These are phyloP conservation scores for Coniferiporia sulphurascens DNA, from an alignment of 1,284 basidiomycete genomes.

Conservation along the genomic window DNA sequence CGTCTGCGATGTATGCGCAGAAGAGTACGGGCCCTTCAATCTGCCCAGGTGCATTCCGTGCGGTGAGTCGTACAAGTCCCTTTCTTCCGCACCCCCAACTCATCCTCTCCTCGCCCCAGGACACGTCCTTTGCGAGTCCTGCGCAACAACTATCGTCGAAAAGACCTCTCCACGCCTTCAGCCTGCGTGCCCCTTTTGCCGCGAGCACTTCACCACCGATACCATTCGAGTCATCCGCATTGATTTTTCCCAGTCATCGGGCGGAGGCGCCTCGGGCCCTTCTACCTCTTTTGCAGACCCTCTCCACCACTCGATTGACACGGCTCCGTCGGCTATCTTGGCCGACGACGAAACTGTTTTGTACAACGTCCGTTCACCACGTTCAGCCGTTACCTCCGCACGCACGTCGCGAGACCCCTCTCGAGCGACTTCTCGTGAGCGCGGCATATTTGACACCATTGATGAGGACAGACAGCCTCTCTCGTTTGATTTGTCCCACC, in stretches of 20 bases:
- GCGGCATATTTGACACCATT: conserved; percentile 10
- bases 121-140: conserved; percentile 69
- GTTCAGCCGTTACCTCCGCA: conserved; percentile 10
- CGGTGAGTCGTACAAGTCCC: conserved; percentile 39
- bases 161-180: conserved; percentile 62
- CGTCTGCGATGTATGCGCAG: conserved; percentile 80
- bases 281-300: not conserved
- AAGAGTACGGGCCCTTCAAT: conserved; percentile 69
- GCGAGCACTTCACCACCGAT: conserved; percentile 61
- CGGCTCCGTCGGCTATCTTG: not conserved
- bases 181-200: conserved; percentile 76
- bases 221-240: conserved; percentile 69
- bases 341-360: conserved; percentile 15
- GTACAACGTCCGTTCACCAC: conserved; percentile 8
- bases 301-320: not conserved
- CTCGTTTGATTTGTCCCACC: conserved; percentile 29
- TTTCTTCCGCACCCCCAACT: conserved; percentile 18
- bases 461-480: conserved; percentile 27
- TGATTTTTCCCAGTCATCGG: conserved; percentile 53
- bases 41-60: conserved; percentile 74
- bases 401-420: conserved; percentile 11
- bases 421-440: conserved; percentile 14
- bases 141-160: conserved; percentile 73
- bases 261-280: conserved; percentile 53
- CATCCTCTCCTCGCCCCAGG: conserved; percentile 35